Evolutionary conservation across 176 grass and related monocot genomes (phyloP), one percentile per base, ranked within the genome.

Genomic region (Puya raimondii): DNA sequence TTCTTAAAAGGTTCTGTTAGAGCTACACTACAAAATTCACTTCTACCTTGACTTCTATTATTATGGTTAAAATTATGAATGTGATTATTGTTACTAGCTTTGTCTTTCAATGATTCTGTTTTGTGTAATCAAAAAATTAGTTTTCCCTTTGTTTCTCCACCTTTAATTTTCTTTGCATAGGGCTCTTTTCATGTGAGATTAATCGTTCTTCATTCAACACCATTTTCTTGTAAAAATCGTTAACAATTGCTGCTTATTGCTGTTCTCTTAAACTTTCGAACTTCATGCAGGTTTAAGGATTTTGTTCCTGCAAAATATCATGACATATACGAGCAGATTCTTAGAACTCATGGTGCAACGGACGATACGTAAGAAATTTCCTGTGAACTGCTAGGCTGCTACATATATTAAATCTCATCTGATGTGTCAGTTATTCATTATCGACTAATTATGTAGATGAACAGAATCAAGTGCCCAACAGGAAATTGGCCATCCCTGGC

Each of bases 261-360:
- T 59, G 20, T 59, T 17, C 20, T 59, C n/a, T 9, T 59, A 15
- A 17, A 8, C n/a, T 59, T 18, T 59, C 9, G 17, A 52, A 79
- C 20, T 79, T 79, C 42, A 47, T 33, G 57, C 76, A 96, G 92
- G 81, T 92, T 96, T 84, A 96, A 81, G 74, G 81, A 92, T 78
- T 96, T 91, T 79, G 86, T 97, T 83, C 80, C 89, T 48, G 69
- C 77, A 77, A 92, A 90, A 64, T 82, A 86, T 88, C 81, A 85
- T 64, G 69, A 74, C 11, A 76, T 87, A 73, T 99, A 99, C n/a
- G 89, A 88, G 74, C 82, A 84, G 70, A 66, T 84, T 83, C 80
- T 99, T 72, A 68, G 49, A 53, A 76, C 49, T 87, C 68, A 90
- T 80, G 71, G 50, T 63, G n/a, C 76, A 27, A 48, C 54, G 26